Evolutionary conservation across 2,329 filamentous ascomycete genomes (phyloP).

Genomic region (Botryotinia narcissicola): DNA sequence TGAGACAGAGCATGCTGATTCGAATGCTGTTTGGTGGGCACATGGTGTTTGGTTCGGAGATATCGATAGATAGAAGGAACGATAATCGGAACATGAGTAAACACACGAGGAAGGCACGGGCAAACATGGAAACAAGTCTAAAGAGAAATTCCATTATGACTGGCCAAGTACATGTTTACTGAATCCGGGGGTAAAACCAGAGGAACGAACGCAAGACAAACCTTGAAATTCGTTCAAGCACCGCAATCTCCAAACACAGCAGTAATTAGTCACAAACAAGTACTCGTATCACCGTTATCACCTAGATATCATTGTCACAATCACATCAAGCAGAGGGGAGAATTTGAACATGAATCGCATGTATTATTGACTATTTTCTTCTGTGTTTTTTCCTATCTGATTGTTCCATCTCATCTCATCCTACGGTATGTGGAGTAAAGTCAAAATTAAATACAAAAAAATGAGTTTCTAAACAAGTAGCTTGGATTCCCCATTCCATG

Average conservation of each 20-base stretch:
- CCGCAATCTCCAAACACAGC: background rate
- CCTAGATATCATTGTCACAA: background rate
- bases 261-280: constrained; percentile 1
- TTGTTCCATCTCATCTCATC: constrained; percentile 3
- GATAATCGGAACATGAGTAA: background rate
- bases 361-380: constrained; percentile 3
- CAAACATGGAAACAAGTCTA: constrained; percentile 4
- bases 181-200: background rate
- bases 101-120: background rate
- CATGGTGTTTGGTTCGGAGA: background rate
- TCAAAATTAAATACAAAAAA: constrained; percentile 10
- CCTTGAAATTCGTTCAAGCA: background rate
- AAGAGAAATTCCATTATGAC: background rate
- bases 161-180: background rate
- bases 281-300: background rate
- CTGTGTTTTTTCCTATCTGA: background rate
- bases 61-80: background rate
- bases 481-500: constrained; percentile 6
- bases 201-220: background rate
- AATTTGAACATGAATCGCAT: constrained; percentile 10
- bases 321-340: background rate
- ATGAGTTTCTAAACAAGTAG: background rate
- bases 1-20: background rate
- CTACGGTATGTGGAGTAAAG: constrained; percentile 2
- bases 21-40: background rate